These are phyloP conservation scores for Fusarium dimerum DNA, from an alignment of 2,329 filamentous ascomycete genomes.

Conservation along the genomic window DNA sequence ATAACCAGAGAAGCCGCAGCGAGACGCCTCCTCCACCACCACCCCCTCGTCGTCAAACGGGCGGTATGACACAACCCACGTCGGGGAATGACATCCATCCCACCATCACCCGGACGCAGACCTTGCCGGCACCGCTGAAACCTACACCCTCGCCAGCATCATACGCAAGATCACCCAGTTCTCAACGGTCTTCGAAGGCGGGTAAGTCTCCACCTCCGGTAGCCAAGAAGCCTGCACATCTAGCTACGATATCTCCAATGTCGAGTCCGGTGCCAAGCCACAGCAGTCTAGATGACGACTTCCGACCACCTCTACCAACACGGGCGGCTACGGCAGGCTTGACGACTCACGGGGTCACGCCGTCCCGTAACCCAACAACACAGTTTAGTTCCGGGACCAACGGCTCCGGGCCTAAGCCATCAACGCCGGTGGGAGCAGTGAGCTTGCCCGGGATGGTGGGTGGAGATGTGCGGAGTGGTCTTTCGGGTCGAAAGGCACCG, in stretches of 20 bases:
- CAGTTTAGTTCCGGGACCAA: slow-evolving; percentile 24
- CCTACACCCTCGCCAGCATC: slow-evolving; percentile 38
- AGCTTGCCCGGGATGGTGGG: slow-evolving; percentile 22
- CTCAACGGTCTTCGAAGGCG: slow-evolving; percentile 31
- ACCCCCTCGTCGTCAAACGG: slow-evolving; percentile 44
- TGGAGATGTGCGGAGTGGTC: slow-evolving; percentile 15
- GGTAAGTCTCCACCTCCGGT: slow-evolving; percentile 55
- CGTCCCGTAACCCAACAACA: slow-evolving; percentile 29
- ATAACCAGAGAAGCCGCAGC: slow-evolving; percentile 24
- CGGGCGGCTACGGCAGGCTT: slow-evolving; percentile 22
- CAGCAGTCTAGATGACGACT: slow-evolving; percentile 25
- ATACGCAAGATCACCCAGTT: slow-evolving; percentile 32
- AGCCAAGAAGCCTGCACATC: slow-evolving; percentile 63
- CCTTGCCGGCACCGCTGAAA: slow-evolving; percentile 31
- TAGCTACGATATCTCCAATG: slow-evolving; percentile 36
- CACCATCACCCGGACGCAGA: slow-evolving; percentile 28
- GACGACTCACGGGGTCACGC: slow-evolving; percentile 6
- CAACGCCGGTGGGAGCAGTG: slow-evolving; percentile 15
- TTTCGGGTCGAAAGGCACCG: slow-evolving; percentile 20
- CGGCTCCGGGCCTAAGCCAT: slow-evolving; percentile 20
- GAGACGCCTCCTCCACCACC: slow-evolving; percentile 49
- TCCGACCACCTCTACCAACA: slow-evolving; percentile 26
- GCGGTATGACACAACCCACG: slow-evolving; percentile 15
- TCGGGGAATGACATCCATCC: slow-evolving; percentile 17
- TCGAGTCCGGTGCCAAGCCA: slow-evolving; percentile 24